Percentiles rank a stretch among this genome's conserved stretches.
Conservation (phyloP, 306 rosid species). For the Phaseolus lunatus region DNA sequence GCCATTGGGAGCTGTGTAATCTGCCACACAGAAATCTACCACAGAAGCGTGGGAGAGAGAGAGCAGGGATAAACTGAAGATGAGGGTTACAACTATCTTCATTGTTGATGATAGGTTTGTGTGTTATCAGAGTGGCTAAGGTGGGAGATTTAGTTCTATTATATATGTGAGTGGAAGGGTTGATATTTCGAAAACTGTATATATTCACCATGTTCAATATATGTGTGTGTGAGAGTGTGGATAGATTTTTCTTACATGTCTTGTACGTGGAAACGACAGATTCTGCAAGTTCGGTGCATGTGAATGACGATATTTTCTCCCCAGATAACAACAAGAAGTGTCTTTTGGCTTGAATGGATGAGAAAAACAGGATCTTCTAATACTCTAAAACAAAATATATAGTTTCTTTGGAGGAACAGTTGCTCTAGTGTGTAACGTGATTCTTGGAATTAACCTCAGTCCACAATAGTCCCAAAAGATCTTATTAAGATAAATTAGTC, state of each 20-base stretch:
- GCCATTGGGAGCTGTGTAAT: slow-evolving; percentile 55
- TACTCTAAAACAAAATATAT: neutral
- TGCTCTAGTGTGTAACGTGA: too few species aligned
- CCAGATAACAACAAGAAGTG: slow-evolving; percentile 49
- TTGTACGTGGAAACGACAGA: slow-evolving; percentile 45
- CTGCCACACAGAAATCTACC: slow-evolving; percentile 87
- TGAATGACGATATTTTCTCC: slow-evolving; percentile 48
- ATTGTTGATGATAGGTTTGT: neutral
- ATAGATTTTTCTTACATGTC: slow-evolving; percentile 5
- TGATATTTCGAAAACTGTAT: neutral
- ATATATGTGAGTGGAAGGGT: slow-evolving; percentile 42
- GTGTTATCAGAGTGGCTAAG: neutral
- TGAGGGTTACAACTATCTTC: slow-evolving; percentile 51
- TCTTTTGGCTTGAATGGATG: slow-evolving; percentile 53
- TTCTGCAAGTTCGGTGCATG: slow-evolving; percentile 50
- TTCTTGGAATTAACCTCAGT: too few species aligned
- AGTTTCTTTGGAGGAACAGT: too few species aligned
- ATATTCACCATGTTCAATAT: neutral
- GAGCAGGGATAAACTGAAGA: slow-evolving; percentile 50
- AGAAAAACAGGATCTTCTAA: slow-evolving; percentile 17
- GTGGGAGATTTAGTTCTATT: neutral
- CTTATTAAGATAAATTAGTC: too few species aligned
- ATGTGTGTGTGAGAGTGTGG: slow-evolving; percentile 37
- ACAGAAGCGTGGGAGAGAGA: slow-evolving; percentile 63
- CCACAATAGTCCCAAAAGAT: too few species aligned